Conservation (phyloP, 2,329 filamentous ascomycete genomes). For the Colletotrichum lentis region DNA sequence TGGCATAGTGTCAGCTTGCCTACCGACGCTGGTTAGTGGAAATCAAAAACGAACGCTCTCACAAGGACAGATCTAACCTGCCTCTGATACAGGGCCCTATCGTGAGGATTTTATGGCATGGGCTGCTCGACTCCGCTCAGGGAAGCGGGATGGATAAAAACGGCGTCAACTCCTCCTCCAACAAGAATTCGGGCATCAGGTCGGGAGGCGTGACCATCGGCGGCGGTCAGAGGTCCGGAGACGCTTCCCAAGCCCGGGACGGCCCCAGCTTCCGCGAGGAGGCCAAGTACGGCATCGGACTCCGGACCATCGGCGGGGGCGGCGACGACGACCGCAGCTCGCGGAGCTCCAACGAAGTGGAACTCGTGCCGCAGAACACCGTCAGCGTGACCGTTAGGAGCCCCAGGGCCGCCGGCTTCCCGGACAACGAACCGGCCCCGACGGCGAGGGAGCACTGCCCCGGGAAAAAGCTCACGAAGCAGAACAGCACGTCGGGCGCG, state of each 20-base stretch:
- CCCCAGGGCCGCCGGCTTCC: constrained; percentile 1
- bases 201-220: constrained; percentile 30
- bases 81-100: constrained; percentile 8
- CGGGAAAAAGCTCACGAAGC: constrained; percentile 13
- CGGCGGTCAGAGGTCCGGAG: constrained; percentile 22
- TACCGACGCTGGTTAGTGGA: constrained; percentile 28
- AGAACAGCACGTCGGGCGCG: background rate
- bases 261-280: constrained; percentile 17
- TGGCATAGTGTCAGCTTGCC: constrained; percentile 32
- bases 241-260: background rate
- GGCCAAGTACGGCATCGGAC: constrained; percentile 38
- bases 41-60: rapidly evolving
- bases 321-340: constrained; percentile 36
- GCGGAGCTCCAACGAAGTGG: constrained; percentile 31
- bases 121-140: constrained; percentile 21
- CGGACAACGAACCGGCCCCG: background rate
- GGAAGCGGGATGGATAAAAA: constrained; percentile 26
- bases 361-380: constrained; percentile 11
- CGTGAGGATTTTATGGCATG: constrained; percentile 24
- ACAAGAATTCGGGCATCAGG: constrained; percentile 21
- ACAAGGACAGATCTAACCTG: background rate
- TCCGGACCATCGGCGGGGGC: constrained; percentile 36
- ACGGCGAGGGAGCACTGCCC: constrained; percentile 27
- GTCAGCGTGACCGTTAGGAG: constrained; percentile 29
- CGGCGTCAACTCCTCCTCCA: background rate